Evolutionary conservation across 768 basidiomycete species (phyloP).

Genomic region (Lactarius sp.): DNA sequence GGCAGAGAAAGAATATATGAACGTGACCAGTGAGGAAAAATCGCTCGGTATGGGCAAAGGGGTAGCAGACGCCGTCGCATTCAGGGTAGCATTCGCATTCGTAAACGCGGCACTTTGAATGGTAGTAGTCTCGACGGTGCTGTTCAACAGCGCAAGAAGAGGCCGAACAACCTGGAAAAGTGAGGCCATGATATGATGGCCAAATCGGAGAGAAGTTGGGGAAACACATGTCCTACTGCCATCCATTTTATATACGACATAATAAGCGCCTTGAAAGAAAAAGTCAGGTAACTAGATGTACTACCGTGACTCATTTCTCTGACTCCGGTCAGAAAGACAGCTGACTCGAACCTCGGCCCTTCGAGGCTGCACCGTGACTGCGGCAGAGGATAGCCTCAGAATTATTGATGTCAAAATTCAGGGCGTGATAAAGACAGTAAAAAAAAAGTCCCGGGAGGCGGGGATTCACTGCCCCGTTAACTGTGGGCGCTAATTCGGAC

Average conservation of each 20-base stretch:
- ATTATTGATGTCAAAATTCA: neutral
- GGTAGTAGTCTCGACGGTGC: neutral
- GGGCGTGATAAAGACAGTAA: neutral
- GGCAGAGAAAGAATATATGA: constrained; percentile 51
- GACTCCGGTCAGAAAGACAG: neutral
- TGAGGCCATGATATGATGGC: constrained; percentile 6
- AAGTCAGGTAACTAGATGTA: neutral
- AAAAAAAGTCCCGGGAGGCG: neutral
- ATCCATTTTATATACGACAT: neutral
- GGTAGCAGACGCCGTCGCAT: neutral
- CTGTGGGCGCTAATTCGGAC: too few species aligned
- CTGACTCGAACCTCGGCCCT: neutral
- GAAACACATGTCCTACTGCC: neutral
- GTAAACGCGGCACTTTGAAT: neutral
- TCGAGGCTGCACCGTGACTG: neutral
- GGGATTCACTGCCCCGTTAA: too few species aligned
- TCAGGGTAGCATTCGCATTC: neutral
- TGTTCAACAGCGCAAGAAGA: constrained; percentile 7
- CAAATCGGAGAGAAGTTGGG: neutral
- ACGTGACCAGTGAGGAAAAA: constrained; percentile 36
- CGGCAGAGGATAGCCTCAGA: neutral
- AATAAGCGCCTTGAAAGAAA: neutral
- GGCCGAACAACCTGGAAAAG: constrained; percentile 1
- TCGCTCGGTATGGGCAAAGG: constrained; percentile 24
- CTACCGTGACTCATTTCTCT: neutral